Percentiles rank a stretch among this genome's conserved stretches.
These are phyloP conservation scores for Lojkania enalia DNA, from an alignment of 2,329 filamentous ascomycete species.

Conservation along the genomic window DNA sequence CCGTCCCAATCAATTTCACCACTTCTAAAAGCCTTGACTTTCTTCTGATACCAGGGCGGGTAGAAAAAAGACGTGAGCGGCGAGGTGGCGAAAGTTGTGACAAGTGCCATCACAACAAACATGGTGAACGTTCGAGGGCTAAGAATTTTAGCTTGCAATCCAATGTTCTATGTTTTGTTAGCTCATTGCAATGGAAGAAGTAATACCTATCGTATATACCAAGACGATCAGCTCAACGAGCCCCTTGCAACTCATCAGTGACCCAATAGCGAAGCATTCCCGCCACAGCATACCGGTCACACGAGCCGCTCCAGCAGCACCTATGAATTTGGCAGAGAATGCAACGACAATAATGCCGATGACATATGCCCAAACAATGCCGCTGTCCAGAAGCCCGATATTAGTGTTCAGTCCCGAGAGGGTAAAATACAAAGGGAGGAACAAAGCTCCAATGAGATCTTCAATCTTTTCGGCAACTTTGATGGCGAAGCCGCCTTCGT, in stretches of 20 bases:
- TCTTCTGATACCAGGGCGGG: constrained; percentile 67
- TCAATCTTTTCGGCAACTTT: constrained; percentile 90
- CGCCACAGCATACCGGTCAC: constrained; percentile 79
- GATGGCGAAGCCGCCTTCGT: constrained; percentile 84
- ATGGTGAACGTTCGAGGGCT: constrained; percentile 82
- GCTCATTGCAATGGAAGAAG: neutral
- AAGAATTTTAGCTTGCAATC: constrained; percentile 77
- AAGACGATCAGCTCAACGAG: constrained; percentile 88
- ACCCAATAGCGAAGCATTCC: constrained; percentile 82
- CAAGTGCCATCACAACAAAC: constrained; percentile 87
- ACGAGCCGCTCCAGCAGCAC: constrained; percentile 75
- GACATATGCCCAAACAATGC: constrained; percentile 85
- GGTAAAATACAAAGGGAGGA: constrained; percentile 88
- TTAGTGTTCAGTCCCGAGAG: constrained; percentile 86
- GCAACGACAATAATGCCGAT: constrained; percentile 77
- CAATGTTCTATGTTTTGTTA: constrained; percentile 63
- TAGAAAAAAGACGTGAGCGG: constrained; percentile 73
- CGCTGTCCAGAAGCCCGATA: constrained; percentile 77
- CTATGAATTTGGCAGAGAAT: constrained; percentile 79
- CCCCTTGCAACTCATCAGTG: constrained; percentile 95
- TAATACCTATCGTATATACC: constrained; percentile 51
- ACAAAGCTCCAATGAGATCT: constrained; percentile 78
- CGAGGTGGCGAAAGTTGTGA: constrained; percentile 81
- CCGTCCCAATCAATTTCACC: constrained; percentile 88
- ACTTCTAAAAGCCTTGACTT: constrained; percentile 70